Evolutionary conservation across 2,329 filamentous ascomycete species (phyloP).

Genomic region (Exophiala sp.): DNA sequence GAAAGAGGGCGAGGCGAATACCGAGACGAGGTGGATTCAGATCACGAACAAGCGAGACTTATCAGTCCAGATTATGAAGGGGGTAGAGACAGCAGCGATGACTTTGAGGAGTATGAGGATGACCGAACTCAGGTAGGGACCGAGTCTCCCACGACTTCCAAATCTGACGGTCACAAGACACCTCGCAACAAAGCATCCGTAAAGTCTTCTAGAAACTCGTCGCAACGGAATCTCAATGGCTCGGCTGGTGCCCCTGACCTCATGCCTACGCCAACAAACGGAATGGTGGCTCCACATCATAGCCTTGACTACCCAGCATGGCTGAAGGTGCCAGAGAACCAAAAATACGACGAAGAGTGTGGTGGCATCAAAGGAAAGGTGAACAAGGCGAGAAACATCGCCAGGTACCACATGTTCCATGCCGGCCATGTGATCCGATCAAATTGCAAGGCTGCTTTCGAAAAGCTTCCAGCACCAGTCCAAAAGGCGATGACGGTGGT

Average conservation of each 20-base stretch:
- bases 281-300: conserved; percentile 43
- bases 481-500: conserved; percentile 50
- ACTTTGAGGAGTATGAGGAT: conserved; percentile 22
- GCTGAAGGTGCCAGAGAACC: conserved; percentile 42
- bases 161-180: conserved; percentile 26
- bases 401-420: conserved; percentile 21
- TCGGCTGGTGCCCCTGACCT: conserved; percentile 22
- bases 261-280: conserved; percentile 47
- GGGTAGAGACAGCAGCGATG: conserved; percentile 14
- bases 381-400: conserved; percentile 31
- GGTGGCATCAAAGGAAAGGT: conserved; percentile 30
- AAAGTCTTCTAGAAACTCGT: conserved; percentile 21
- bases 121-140: conserved; percentile 25
- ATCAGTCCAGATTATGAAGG: conserved; percentile 23
- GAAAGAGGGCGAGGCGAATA: conserved; percentile 41
- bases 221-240: conserved; percentile 16
- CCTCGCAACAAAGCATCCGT: conserved; percentile 22
- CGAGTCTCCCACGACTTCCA: conserved; percentile 25
- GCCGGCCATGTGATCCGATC: conserved; percentile 24
- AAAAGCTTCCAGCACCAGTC: conserved; percentile 49
- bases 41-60: conserved; percentile 28
- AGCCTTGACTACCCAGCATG: conserved; percentile 57
- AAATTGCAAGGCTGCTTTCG: conserved; percentile 38
- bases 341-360: conserved; percentile 30
- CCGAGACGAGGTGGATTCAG: conserved; percentile 37